Evolutionary conservation across 352 stramenopile genomes (phyloP), one percentile per base, ranked within the genome.

Genomic region (Globisporangium parvum): DNA sequence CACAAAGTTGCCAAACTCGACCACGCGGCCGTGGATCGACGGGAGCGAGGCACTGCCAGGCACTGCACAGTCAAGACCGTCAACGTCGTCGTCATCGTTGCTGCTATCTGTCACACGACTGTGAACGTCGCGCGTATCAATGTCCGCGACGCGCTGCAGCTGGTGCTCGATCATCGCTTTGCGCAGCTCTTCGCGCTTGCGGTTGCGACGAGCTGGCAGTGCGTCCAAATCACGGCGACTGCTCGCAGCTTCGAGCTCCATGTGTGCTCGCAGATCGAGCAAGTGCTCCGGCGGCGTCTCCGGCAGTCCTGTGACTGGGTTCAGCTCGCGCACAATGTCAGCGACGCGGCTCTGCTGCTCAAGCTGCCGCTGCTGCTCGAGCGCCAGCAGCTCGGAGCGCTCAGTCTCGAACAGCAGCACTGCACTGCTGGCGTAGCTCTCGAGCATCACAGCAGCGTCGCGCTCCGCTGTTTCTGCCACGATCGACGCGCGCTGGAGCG

Each of bases 321-420:
- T 87, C 2, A 56, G 46, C 49, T 84, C 57, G 9, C 48, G 49
- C 46, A 59, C 53, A n/a, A 46, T 53, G 6, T 58, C 28, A 1
- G 66, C 20, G 1, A 48, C 46, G 24, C 15, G 54, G 45, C 4
- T 66, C 49, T 51, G 55, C 53, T 6, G 53, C 56, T 26, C 50
- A 0, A 54, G 42, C n/a, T 46, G 46, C 14, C 35, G 42, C 24
- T 60, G 55, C 0, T 49, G 42, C 26, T 66, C 65, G 1, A 23
- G 53, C 42, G 62, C 57, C 51, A 59, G 31, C 33, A 65, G 47
- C 12, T 47, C 57, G 3, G 35, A 49, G 31, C 77, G 71, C 17
- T 81, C 71, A 21, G 69, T 68, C 42, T 84, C 66, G 49, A 89
- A 89, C 9, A 89, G 28, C 24, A 89, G n/a, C 2, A 53, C 48